phyloP scores from a whole-genome alignment of 148 eudicot species.

The Arbutus unedo region DNA sequence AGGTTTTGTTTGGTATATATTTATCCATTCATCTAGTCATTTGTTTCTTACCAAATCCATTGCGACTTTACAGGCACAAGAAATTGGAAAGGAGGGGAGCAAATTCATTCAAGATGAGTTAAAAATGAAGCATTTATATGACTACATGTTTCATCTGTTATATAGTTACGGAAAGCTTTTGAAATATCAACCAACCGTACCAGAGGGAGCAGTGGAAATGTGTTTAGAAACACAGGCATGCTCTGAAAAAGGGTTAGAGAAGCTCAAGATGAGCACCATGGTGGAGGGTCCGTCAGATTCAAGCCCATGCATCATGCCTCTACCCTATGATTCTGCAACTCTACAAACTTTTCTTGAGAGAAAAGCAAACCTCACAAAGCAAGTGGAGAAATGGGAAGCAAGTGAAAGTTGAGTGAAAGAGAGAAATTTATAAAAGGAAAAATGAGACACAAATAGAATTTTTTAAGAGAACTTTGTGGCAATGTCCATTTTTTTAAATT shows the following conservation, averaged over 20 bases:
- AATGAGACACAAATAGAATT: not conserved
- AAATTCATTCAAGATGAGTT: slow-evolving; percentile 40
- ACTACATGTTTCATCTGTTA: slow-evolving; percentile 40
- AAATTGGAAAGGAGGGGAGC: slow-evolving; percentile 47
- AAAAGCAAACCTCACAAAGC: slow-evolving; percentile 16
- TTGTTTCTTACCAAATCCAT: not conserved
- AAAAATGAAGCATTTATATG: slow-evolving; percentile 39
- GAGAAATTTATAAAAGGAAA: not conserved
- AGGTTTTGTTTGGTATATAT: not conserved
- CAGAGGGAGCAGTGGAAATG: slow-evolving; percentile 25
- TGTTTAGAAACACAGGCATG: slow-evolving; percentile 37
- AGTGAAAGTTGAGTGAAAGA: not conserved
- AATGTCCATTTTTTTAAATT: not conserved
- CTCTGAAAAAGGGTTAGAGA: slow-evolving; percentile 17
- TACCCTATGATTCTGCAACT: slow-evolving; percentile 24
- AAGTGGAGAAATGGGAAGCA: slow-evolving; percentile 21
- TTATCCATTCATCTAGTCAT: not conserved
- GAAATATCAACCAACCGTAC: slow-evolving; percentile 33
- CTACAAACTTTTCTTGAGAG: slow-evolving; percentile 16
- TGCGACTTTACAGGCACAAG: slow-evolving; percentile 32
- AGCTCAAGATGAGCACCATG: slow-evolving; percentile 26
- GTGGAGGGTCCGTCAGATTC: slow-evolving; percentile 30
- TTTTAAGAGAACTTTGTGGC: not conserved
- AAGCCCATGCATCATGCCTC: slow-evolving; percentile 34
- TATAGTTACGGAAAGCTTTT: slow-evolving; percentile 33